Evolutionary conservation across 495 filamentous ascomycete species (phyloP), one percentile per base, ranked within the genome.

Genomic region (Penicillium turbatum): DNA sequence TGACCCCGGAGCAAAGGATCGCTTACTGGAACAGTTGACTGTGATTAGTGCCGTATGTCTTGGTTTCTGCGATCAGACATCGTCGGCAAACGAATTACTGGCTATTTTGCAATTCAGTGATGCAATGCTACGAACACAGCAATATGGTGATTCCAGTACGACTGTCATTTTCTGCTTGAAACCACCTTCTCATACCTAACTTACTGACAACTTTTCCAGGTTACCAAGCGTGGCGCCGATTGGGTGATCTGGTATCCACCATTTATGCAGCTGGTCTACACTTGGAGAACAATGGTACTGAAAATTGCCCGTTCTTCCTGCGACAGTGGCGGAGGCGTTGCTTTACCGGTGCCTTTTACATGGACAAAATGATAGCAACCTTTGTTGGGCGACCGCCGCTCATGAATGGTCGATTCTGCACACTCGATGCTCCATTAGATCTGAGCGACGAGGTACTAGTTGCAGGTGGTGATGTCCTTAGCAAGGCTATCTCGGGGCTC

Each of bases 261-360:
- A 63, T 82, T n/a, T 79, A 80, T 27, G 79, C 80, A 19, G 71
- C 81, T 15, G 83, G 82, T 12, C 65, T 85, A 2, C 83, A 86
- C 57, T 74, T 79, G 58, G 76, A 80, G 45, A 72, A 63, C 32
- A 64, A 68, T 12, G 64, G 68, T 5, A 50, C 70, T 21, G 67
- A 74, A 4, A 60, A 72, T 17, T 76, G 72, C 17, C 78, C 80
- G 1, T 77, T 79, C 40, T 80, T 82, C 53, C 71, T 81, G 8
- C 69, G 62, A 8, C 75, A 81, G 50, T 65, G 78, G 60, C 71
- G 77, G 17, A 72, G 77, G 61, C 71, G 68, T 16, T 66, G 79
- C n/a, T 84, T 85, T 47, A 70, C 75, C 19, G 66, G 70, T n/a
- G 70, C 74, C 5, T 85, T 81, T 35, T 69, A 68, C 13, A 66